These are phyloP conservation scores for Populus alba DNA, from an alignment of 345 rosid genomes.

Conservation along the genomic window DNA sequence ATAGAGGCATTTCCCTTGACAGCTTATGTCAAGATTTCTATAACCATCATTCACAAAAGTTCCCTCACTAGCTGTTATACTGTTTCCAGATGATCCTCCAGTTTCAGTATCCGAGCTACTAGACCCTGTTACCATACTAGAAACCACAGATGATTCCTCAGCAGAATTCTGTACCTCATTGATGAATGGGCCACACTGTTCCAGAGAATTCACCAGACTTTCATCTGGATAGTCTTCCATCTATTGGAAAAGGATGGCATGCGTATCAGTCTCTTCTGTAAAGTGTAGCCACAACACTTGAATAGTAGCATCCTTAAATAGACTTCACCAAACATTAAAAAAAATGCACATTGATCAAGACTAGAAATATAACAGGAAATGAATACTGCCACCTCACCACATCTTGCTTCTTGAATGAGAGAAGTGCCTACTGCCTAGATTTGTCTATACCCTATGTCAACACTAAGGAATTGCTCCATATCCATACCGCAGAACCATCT, in stretches of 20 bases:
- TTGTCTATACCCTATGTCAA: background rate
- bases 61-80: constrained; percentile 19
- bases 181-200: constrained; percentile 21
- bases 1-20: constrained; percentile 31
- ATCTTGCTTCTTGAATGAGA: background rate
- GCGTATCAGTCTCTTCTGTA: background rate
- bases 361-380: background rate
- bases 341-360: background rate
- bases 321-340: background rate
- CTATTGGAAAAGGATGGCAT: constrained; percentile 30
- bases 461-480: background rate
- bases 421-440: background rate
- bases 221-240: constrained; percentile 41
- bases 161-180: constrained; percentile 22
- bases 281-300: background rate
- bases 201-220: constrained; percentile 30
- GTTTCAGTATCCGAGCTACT: constrained; percentile 29
- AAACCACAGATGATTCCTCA: constrained; percentile 26
- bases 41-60: constrained; percentile 22
- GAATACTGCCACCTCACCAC: background rate
- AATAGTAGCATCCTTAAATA: background rate
- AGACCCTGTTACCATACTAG: constrained; percentile 26
- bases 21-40: constrained; percentile 24
- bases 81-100: constrained; percentile 34
- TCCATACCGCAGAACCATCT: background rate